phyloP scores from a whole-genome alignment of 2,329 filamentous ascomycete species.

The Lasiodiplodia gonubiensis region DNA sequence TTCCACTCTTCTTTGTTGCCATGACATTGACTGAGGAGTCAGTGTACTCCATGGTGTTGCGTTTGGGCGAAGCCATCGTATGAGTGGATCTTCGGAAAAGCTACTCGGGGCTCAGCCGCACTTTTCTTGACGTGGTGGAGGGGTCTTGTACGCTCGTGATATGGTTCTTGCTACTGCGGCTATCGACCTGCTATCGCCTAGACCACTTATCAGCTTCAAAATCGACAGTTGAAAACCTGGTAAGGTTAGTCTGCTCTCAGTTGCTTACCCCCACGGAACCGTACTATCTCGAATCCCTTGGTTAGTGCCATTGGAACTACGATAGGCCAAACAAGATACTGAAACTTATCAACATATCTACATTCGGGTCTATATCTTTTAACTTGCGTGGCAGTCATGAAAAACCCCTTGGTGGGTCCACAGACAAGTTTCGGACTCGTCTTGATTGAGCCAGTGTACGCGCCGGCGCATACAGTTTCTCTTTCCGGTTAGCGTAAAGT shows the following conservation, averaged over 20 bases:
- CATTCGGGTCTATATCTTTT: background rate
- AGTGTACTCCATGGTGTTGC: background rate
- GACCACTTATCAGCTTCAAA: background rate
- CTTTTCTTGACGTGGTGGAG: background rate
- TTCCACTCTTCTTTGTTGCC: background rate
- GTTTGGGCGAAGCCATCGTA: background rate
- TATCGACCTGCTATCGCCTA: background rate
- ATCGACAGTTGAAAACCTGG: background rate
- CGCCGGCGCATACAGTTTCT: constrained; percentile 1
- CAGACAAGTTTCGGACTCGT: background rate
- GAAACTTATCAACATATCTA: background rate
- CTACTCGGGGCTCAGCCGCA: background rate
- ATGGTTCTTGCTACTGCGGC: background rate
- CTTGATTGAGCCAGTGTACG: background rate
- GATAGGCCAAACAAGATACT: background rate
- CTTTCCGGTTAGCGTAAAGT: background rate
- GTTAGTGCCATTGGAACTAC: background rate
- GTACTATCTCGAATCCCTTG: background rate
- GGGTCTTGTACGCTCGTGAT: background rate
- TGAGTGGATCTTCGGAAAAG: constrained; percentile 6
- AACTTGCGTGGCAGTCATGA: background rate
- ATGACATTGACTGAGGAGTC: background rate
- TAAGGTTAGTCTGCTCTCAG: background rate
- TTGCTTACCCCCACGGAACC: background rate
- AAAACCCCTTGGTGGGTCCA: background rate